Conservation (phyloP, 2,329 filamentous ascomycete species). For the Hypoxylon sp. region DNA sequence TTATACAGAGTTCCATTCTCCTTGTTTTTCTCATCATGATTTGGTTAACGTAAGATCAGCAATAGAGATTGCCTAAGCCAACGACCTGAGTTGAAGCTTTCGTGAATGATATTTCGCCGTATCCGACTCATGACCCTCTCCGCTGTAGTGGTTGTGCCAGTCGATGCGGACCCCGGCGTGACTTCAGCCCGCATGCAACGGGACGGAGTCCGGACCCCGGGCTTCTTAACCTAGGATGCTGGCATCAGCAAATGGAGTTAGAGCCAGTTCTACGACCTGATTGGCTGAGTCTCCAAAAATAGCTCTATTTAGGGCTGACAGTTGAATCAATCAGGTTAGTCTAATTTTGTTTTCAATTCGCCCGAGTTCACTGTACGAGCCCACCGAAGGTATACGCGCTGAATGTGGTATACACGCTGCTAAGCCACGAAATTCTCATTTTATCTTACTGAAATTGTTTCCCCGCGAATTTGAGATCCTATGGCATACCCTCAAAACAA, state of each 20-base stretch:
- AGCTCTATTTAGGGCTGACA: background rate
- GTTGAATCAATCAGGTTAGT: background rate
- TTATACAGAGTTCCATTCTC: background rate
- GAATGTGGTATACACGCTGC: background rate
- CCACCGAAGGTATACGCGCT: too few species aligned
- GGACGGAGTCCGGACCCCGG: constrained; percentile 7
- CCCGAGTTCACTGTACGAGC: background rate
- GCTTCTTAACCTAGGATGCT: background rate
- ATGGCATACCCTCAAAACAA: too few species aligned
- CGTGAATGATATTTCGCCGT: background rate
- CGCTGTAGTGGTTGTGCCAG: background rate
- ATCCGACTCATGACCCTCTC: background rate
- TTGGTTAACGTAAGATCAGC: background rate
- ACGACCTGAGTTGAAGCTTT: background rate
- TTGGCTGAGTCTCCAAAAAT: background rate
- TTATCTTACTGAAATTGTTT: background rate
- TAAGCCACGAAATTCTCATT: background rate
- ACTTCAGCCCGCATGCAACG: constrained; percentile 8
- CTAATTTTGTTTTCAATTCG: background rate
- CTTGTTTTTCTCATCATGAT: background rate
- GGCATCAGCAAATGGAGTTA: constrained; percentile 17
- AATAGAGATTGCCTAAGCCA: background rate
- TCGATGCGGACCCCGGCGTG: background rate
- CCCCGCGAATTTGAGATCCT: background rate
- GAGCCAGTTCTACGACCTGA: background rate